Conservation (phyloP, 1,284 basidiomycete genomes). For the Cutaneotrichosporon sp. region DNA sequence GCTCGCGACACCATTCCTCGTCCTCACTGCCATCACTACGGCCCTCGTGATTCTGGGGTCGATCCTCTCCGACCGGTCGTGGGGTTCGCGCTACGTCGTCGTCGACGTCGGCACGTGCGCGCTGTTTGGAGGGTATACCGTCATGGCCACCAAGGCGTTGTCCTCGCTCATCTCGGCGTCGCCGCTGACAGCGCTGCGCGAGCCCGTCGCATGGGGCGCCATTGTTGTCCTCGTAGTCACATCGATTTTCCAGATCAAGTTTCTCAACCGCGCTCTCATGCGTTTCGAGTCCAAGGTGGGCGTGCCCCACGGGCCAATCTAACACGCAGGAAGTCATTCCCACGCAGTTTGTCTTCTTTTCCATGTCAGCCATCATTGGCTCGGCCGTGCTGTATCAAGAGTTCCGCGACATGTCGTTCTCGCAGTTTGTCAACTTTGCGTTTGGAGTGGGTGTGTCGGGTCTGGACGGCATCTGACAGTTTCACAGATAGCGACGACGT, state of each 20-base stretch:
- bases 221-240: slow-evolving; percentile 67
- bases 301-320: too few species aligned
- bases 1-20: slow-evolving; percentile 63
- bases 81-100: slow-evolving; percentile 66
- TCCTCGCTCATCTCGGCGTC: slow-evolving; percentile 63
- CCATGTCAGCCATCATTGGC: slow-evolving; percentile 69
- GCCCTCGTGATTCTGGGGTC: slow-evolving; percentile 58
- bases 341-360: slow-evolving; percentile 81
- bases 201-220: slow-evolving; percentile 73
- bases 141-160: slow-evolving; percentile 89
- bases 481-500: slow-evolving; percentile 49
- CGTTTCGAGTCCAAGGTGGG: slow-evolving; percentile 74
- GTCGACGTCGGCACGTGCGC: slow-evolving; percentile 68
- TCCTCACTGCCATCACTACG: slow-evolving; percentile 64
- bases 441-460: slow-evolving; percentile 38
- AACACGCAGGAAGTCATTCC: slow-evolving; percentile 72
- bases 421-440: slow-evolving; percentile 60
- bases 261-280: slow-evolving; percentile 83
- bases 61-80: slow-evolving; percentile 56
- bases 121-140: slow-evolving; percentile 65
- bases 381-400: slow-evolving; percentile 91
- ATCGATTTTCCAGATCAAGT: slow-evolving; percentile 83
- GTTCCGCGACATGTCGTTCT: slow-evolving; percentile 72
- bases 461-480: not conserved
- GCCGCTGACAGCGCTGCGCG: slow-evolving; percentile 66